Base-by-base conservation (phyloP, 2,329 filamentous ascomycete species). In the Aureobasidium namibiae region DNA sequence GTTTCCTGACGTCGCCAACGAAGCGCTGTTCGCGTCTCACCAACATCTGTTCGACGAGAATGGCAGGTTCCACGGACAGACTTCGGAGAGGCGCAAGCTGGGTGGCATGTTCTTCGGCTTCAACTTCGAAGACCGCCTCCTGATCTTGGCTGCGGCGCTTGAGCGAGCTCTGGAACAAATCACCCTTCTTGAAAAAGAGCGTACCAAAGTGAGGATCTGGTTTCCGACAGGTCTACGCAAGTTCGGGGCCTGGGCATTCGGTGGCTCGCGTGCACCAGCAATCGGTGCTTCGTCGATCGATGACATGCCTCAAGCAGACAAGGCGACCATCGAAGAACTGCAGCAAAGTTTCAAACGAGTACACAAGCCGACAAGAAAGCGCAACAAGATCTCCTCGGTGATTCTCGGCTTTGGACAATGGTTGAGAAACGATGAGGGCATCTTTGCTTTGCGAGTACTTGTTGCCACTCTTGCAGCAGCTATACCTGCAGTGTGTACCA, bases 361-460 rank as follows among this genome's bases (percentile, higher is more conserved):
- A 3, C 31, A 57, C n/a, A 60, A 49, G 42, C 59, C 69, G 0
- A 68, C 67, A 6, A 72, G 42, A 68, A 71, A 4, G 70, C 72
- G 0, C 70, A 73, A 23, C 66, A 72, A 38, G 0, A 74, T 81
- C 4, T 75, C 78, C 0, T 72, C 74, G 0, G 70, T 71, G 0
- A 68, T 81, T 3, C 74, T 76, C 0, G 65, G 67, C 26, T 73
- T 72, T 1, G 74, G 42, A 21, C 53, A 61, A 18, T 61, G 60
- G 60, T 7, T 61, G 1, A 49, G 50, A 26, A 58, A 56, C 16
- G 53, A 61, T 3, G 60, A 61, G 21, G 60, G 60, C 7, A 33
- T 61, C 14, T 61, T 58, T 29, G 60, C 48, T 9, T 31, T 61
- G 1, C 26, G 60, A 16, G 29, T 61, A 16, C 29, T 61, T 2